Evolutionary conservation across 2,329 filamentous ascomycete species (phyloP).

Genomic region (Colletotrichum spaethianum): DNA sequence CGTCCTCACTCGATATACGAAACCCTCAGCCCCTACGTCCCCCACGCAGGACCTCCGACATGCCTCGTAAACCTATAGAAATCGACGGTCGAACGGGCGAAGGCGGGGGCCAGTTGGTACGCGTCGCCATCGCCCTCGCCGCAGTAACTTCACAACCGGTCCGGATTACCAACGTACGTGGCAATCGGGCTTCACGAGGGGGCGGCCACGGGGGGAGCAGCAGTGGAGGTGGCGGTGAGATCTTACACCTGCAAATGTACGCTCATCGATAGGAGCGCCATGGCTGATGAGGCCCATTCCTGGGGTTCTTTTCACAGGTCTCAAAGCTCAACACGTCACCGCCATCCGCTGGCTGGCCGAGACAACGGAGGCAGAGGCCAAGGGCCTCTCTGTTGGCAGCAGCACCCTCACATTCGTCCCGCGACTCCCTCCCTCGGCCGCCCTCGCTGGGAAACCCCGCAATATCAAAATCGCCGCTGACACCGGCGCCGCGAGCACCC

Average conservation of each 20-base stretch:
- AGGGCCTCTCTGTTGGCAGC: slow-evolving; percentile 67
- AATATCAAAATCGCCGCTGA: slow-evolving; percentile 65
- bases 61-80: slow-evolving; percentile 54
- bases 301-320: slow-evolving; percentile 55
- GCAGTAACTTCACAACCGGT: slow-evolving; percentile 69
- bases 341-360: slow-evolving; percentile 68
- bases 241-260: not conserved
- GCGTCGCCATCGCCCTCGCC: slow-evolving; percentile 69
- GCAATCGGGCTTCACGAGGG: slow-evolving; percentile 58
- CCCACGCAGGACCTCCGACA: not conserved
- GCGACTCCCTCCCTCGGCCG: slow-evolving; percentile 53
- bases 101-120: slow-evolving; percentile 73
- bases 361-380: slow-evolving; percentile 64
- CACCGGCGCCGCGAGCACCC: slow-evolving; percentile 66
- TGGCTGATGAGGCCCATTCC: not conserved
- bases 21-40: not conserved
- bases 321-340: slow-evolving; percentile 73
- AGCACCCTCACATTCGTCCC: slow-evolving; percentile 64
- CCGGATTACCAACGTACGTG: slow-evolving; percentile 68
- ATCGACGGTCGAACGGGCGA: slow-evolving; percentile 72
- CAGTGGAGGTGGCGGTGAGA: slow-evolving; percentile 28
- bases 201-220: slow-evolving; percentile 47
- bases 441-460: slow-evolving; percentile 50
- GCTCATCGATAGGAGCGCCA: not conserved
- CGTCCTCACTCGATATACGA: not conserved